Base-by-base conservation (phyloP, 2,329 filamentous ascomycete species). In the Aureobasidium melanogenum region DNA sequence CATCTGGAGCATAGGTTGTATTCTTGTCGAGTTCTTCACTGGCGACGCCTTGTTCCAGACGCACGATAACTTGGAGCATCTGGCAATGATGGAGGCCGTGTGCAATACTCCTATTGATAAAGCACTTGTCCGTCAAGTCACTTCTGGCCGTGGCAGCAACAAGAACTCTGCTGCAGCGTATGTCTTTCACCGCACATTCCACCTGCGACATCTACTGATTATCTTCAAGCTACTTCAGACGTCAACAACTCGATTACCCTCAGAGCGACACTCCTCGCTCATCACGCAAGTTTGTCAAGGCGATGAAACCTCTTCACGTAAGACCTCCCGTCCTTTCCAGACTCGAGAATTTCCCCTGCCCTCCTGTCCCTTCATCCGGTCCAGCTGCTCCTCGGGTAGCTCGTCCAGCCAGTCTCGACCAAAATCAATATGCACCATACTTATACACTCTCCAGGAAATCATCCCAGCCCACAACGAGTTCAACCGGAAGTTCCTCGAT, bases 1-100 rank as follows among this genome's bases (percentile, higher is more conserved):
- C 67, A 84, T 87, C 59, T 87, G 84, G 84, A 87, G 84, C 70
- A 86, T 87, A 60, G 84, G 84, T 24, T 87, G 84, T 66, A 87
- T 87, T 60, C 73, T 87, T 12, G 84, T 87, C 34, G 84, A 87
- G 65, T 87, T 87, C 70, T 87, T 84, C 74, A 87, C 84, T 0
- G 84, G 84, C 10, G 84, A 87, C 70, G 84, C 84, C 46, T 75
- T 87, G 2, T 87, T 87, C 74, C 84, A 87, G 69, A 87, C 84
- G 0, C 84, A 87, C 69, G 84, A 87, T 71, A 87, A 86, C 64
- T 78, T 85, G 34, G 84, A 87, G 69, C 84, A 87, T 70, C 77
- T 87, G 50, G 84, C 84, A 39, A 87, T 87, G 84, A 87, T 87
- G 84, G 84, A 87, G 71, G 78, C 79, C 12, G 82, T 85, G 9